Evolutionary conservation across 805 yeast genomes (phyloP).

Genomic region (Huiozyma naganishii): DNA sequence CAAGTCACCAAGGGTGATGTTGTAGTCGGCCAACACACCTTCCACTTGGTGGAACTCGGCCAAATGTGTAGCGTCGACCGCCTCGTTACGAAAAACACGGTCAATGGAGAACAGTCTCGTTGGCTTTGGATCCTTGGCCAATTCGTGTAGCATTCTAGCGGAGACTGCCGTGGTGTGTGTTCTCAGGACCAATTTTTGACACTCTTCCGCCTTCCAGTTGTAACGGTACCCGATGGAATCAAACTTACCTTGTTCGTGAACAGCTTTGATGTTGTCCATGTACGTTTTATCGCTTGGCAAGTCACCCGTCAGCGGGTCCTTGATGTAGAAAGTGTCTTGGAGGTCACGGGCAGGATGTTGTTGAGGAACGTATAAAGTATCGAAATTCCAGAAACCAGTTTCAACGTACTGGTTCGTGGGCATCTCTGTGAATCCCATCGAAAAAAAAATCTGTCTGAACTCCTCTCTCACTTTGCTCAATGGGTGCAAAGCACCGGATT

Average conservation of each 20-base stretch:
- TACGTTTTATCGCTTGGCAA: conserved; percentile 73
- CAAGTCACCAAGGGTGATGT: conserved; percentile 87
- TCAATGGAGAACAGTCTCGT: conserved; percentile 90
- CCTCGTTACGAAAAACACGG: conserved; percentile 98
- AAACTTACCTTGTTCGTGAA: conserved; percentile 80
- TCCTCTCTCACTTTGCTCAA: conserved; percentile 94
- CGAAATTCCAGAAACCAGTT: conserved; percentile 98
- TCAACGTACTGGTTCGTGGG: conserved; percentile 98
- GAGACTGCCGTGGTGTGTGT: conserved; percentile 97
- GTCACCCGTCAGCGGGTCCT: conserved; percentile 78
- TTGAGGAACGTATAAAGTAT: conserved; percentile 92
- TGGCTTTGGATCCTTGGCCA: conserved; percentile 84
- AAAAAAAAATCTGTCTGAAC: conserved; percentile 93
- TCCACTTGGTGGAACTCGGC: conserved; percentile 99
- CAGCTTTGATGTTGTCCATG: conserved; percentile 67
- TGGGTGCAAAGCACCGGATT: conserved; percentile 92
- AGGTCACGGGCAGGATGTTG: conserved; percentile 99
- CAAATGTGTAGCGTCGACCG: conserved; percentile 97
- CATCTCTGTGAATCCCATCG: conserved; percentile 98
- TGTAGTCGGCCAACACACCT: conserved; percentile 96
- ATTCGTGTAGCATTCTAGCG: conserved; percentile 71
- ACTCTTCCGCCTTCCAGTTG: conserved; percentile 90
- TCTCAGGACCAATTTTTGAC: conserved; percentile 84
- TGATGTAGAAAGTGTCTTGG: conserved; percentile 95
- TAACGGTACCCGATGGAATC: conserved; percentile 98